Conservation (phyloP, 306 rosid species). For the Gleditsia sinensis region DNA sequence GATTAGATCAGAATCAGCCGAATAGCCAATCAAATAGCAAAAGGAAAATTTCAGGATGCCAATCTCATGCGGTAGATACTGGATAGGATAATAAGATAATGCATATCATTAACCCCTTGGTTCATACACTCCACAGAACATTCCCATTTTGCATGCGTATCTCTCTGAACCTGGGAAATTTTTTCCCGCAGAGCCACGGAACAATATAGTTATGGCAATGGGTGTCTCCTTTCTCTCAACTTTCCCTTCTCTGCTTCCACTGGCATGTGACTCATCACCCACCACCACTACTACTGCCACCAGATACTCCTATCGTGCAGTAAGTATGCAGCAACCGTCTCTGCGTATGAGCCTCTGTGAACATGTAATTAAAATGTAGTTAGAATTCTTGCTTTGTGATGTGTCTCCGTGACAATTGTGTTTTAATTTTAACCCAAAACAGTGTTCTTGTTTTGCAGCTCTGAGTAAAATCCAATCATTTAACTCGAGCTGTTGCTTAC, state of each 20-base stretch:
- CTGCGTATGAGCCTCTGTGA: neutral
- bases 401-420: slow-evolving; percentile 18
- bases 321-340: slow-evolving; percentile 41
- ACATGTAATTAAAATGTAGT: slow-evolving; percentile 24
- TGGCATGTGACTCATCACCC: slow-evolving; percentile 42
- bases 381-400: neutral
- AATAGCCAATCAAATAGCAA: neutral
- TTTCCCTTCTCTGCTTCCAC: slow-evolving; percentile 51
- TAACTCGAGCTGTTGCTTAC: neutral
- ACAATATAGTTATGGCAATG: slow-evolving; percentile 42
- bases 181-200: slow-evolving; percentile 12
- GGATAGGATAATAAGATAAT: slow-evolving; percentile 28
- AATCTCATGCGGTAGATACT: neutral
- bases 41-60: neutral
- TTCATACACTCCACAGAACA: neutral
- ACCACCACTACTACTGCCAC: slow-evolving; percentile 28
- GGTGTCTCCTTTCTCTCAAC: slow-evolving; percentile 73
- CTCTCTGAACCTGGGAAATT: neutral
- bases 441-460: neutral
- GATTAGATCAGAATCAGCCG: neutral
- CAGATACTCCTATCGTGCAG: slow-evolving; percentile 51
- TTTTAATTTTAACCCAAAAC: neutral
- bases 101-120: neutral
- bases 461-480: neutral
- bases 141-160: neutral